Evolutionary conservation across 257 asterid genomes (phyloP), one percentile per base, ranked within the genome.

Genomic region (Fraxinus cuspidata): DNA sequence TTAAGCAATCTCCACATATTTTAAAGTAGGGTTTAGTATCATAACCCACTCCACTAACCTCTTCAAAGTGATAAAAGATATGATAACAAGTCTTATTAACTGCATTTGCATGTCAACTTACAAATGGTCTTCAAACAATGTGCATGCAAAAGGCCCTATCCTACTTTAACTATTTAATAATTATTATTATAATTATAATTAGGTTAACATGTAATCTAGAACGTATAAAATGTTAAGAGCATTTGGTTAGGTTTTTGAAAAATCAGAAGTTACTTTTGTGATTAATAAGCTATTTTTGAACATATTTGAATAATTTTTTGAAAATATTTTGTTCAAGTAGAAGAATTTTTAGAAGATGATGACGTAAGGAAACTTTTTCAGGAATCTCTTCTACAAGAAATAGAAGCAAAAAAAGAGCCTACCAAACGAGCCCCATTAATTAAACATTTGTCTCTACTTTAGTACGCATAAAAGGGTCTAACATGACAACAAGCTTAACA

Each of bases 121-220:
- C 71, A 63, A 82, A 74, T 82, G 82, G 85, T 63, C 78, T 29
- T 82, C 75, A 63, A 58, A 78, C 71, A 69, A 74, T 70, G 23
- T 74, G 80, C 83, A 82, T 78, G 82, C 71, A 82, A 78, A 82
- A 71, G 34, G 64, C 37, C 73, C 66, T 74, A 29, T 74, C 76
- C 69, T 8, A 63, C 69, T 63, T 63, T 63, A 25, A 25, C 69
- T 63, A 21, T 40, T 40, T 56, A 56, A 63, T 25, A 63, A 63
- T 63, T 63, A 27, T 25, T 19, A 10, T 63, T 8, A 63, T 25
- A 15, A 10, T 63, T 8, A 63, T 25, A 15, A 63, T 25, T 63
- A 63, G 47, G 65, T 56, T 56, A 21, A 56, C 13, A 21, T 15
- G 0, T 56, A 56, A n/a, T 56, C 65, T 56, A 1, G 13, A 7